phyloP scores from a whole-genome alignment of 176 grass and related monocot genomes.

The Avena eriantha region DNA sequence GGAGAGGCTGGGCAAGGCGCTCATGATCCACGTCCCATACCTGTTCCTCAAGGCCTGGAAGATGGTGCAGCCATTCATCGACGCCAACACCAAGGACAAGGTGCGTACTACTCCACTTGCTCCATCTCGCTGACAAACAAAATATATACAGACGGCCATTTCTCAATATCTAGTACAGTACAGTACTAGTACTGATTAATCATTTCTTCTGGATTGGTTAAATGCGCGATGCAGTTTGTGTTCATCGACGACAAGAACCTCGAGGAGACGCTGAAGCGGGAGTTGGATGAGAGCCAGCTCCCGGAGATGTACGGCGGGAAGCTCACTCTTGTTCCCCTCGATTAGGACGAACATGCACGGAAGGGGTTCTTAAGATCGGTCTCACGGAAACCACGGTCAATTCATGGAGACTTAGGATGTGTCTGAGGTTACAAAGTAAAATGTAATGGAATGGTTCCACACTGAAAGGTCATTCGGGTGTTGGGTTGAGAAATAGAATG shows the following conservation, averaged over 20 bases:
- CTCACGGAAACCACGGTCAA: not conserved
- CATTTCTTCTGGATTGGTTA: not conserved
- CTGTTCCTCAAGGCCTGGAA: constrained; percentile 84
- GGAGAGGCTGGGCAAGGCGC: constrained; percentile 68
- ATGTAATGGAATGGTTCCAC: no score
- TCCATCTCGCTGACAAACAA: not conserved
- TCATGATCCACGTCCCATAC: constrained; percentile 67
- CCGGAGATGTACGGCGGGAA: constrained; percentile 74
- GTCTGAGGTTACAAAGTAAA: no score
- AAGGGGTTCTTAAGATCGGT: no score
- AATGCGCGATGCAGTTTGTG: constrained; percentile 58
- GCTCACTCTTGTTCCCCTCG: constrained; percentile 52
- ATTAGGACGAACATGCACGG: not conserved
- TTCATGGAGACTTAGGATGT: no score
- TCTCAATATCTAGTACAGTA: not conserved
- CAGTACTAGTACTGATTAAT: not conserved
- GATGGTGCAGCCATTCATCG: constrained; percentile 66
- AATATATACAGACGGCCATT: not conserved
- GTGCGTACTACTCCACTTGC: constrained; percentile 3
- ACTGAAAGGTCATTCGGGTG: no score
- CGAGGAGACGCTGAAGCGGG: constrained; percentile 55
- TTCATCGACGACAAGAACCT: constrained; percentile 74
- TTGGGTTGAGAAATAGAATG: no score
- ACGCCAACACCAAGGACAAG: constrained; percentile 71
- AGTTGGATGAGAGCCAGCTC: constrained; percentile 73